These are phyloP conservation scores for Debaryomyces robertsiae DNA, from an alignment of 1,139 yeast genomes.

Conservation along the genomic window DNA sequence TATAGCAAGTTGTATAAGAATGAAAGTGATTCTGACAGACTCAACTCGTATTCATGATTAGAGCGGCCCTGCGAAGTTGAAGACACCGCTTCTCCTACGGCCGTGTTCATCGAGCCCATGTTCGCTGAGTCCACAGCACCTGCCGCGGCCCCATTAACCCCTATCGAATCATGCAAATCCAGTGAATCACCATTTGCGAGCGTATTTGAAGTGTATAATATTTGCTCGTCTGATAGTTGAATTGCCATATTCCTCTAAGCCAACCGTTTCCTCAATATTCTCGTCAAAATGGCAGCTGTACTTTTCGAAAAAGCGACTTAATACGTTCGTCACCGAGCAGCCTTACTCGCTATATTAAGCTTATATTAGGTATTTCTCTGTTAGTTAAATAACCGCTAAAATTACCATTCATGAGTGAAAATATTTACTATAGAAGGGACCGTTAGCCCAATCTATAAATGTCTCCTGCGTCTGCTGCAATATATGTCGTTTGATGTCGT, in stretches of 20 bases:
- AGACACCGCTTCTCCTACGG: not conserved
- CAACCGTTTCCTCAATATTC: not conserved
- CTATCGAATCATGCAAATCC: not conserved
- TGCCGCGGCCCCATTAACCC: not conserved
- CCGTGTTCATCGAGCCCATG: not conserved
- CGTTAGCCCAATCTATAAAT: no score
- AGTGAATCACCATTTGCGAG: not conserved
- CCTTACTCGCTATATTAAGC: no score
- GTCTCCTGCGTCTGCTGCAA: no score
- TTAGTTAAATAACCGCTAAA: no score
- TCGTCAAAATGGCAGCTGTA: not conserved
- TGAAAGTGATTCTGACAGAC: conserved; percentile 44
- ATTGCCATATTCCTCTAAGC: conserved; percentile 2
- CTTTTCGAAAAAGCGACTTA: no score
- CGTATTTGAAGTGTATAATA: conserved; percentile 3
- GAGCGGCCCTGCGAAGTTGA: not conserved
- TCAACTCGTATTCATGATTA: conserved; percentile 40
- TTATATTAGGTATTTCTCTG: no score
- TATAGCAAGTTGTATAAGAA: conserved; percentile 44
- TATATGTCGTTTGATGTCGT: no score
- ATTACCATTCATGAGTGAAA: no score
- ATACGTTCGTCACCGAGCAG: no score
- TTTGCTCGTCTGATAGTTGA: conserved; percentile 7
- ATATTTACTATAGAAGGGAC: no score
- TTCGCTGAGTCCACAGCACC: not conserved